Conservation (phyloP, 208 protist genomes). For the Leishmania arabica region DNA sequence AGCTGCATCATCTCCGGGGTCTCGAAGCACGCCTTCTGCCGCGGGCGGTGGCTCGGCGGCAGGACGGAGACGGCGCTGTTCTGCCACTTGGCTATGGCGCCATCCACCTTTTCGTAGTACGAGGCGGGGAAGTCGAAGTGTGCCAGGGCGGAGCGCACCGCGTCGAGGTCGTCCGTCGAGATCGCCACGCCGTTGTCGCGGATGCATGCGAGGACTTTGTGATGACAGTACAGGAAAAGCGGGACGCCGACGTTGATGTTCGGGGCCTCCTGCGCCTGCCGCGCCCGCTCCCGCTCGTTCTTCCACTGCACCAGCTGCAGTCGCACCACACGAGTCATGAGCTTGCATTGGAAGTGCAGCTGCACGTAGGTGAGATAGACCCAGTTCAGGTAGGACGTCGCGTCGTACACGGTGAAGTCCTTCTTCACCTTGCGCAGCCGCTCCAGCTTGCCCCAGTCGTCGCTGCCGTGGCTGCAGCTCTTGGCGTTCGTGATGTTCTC, state of each 20-base stretch:
- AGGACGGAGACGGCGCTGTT: constrained; percentile 43
- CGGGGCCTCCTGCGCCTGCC: constrained; percentile 51
- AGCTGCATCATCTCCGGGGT: constrained; percentile 87
- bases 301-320: constrained; percentile 81
- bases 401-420: constrained; percentile 59
- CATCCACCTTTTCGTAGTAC: constrained; percentile 82
- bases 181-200: constrained; percentile 62
- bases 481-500: constrained; percentile 38
- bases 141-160: constrained; percentile 65
- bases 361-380: constrained; percentile 78
- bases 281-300: constrained; percentile 72
- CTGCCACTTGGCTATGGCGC: constrained; percentile 68
- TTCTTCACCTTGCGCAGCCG: constrained; percentile 50
- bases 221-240: constrained; percentile 83
- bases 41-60: constrained; percentile 48
- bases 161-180: constrained; percentile 69
- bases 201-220: constrained; percentile 70
- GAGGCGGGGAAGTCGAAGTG: constrained; percentile 77
- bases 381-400: constrained; percentile 66
- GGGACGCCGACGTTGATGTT: constrained; percentile 67
- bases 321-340: constrained; percentile 72
- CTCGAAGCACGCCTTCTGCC: constrained; percentile 45
- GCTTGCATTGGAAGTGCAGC: constrained; percentile 73
- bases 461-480: constrained; percentile 12
- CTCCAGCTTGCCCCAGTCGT: constrained; percentile 59